Base-by-base conservation (phyloP, 2,329 filamentous ascomycete species). In the Colletotrichum liaoningense region DNA sequence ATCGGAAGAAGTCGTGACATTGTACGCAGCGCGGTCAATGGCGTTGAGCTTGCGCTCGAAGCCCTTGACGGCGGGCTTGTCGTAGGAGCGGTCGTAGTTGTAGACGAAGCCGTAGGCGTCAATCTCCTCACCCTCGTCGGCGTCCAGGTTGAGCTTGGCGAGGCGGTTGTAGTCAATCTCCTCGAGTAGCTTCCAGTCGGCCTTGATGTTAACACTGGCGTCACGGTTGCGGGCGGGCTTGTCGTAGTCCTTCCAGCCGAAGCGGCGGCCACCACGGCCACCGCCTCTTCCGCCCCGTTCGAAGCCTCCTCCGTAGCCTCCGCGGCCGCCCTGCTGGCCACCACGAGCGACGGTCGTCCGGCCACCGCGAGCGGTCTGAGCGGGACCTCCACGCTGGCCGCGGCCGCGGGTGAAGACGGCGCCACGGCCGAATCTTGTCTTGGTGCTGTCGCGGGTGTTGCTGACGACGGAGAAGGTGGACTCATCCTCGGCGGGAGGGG, bases 201-300 rank as follows among this genome's bases (percentile, higher is more conserved):
- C 91, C 86, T 97, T 97, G 85, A 98, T 95, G 86, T 96, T 96
- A 81, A 99, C 94, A 46, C 95, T 98, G 12, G 96, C 94, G 86
- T 99, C 97, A 74, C 97, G 94, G 86, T 97, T 98, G 80, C 97
- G 93, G 83, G 96, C 91, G 74, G 97, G 97, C 92, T 98, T 98
- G 88, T 99, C 97, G 83, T 95, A 98, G 83, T 99, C 97, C 86
- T 97, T 97, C 96, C 97, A 98, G 82, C 97, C 97, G 80, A 98
- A 98, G 78, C 97, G 92, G 77, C 97, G 93, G 64, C 94, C 94
- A 74, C 94, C 92, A 76, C 93, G 91, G 79, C 92, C 92, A 67
- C 92, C 89, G 66, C 89, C 91, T 70, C 95, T 90, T 42, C 92
- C 93, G 60, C 93, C 92, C 80, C 91, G 91, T 79, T 97, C 93